Percentiles rank a stretch among this genome's conserved stretches.
These are phyloP conservation scores for Trichoderma lentiforme DNA, from an alignment of 2,329 filamentous ascomycete species.

Conservation along the genomic window DNA sequence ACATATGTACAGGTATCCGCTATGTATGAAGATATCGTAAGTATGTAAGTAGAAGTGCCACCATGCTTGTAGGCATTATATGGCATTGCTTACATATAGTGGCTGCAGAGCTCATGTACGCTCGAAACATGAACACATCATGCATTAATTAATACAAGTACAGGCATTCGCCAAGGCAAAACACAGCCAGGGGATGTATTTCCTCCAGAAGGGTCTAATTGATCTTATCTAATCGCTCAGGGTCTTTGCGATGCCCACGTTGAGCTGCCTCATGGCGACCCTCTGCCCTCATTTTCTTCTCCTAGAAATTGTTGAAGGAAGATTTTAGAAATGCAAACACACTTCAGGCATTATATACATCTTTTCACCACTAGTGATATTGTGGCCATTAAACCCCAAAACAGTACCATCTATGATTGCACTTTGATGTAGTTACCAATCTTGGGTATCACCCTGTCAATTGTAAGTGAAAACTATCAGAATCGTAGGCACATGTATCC, in stretches of 20 bases:
- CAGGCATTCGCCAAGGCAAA: background rate
- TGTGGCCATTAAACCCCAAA: background rate
- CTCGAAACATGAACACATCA: background rate
- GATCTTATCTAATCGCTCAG: slow-evolving; percentile 10
- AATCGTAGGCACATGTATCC: background rate
- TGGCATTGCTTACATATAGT: slow-evolving; percentile 1
- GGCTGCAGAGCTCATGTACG: background rate
- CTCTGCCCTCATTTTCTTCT: background rate
- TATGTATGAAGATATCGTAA: background rate
- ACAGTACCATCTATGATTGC: background rate
- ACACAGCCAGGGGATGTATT: background rate
- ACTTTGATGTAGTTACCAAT: background rate
- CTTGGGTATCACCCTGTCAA: background rate
- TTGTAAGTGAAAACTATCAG: background rate
- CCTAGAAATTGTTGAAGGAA: background rate
- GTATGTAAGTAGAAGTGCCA: background rate
- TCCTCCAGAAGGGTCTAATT: background rate
- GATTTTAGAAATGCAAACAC: no score
- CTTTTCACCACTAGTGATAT: background rate
- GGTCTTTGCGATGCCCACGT: slow-evolving; percentile 5
- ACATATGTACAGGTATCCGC: background rate
- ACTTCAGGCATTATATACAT: background rate
- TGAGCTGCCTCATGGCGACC: background rate
- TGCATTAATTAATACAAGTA: background rate
- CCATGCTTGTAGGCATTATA: background rate